Evolutionary conservation across 2,329 filamentous ascomycete genomes (phyloP), one percentile per base, ranked within the genome.

Genomic region (Calonectria pseudoturangicola): DNA sequence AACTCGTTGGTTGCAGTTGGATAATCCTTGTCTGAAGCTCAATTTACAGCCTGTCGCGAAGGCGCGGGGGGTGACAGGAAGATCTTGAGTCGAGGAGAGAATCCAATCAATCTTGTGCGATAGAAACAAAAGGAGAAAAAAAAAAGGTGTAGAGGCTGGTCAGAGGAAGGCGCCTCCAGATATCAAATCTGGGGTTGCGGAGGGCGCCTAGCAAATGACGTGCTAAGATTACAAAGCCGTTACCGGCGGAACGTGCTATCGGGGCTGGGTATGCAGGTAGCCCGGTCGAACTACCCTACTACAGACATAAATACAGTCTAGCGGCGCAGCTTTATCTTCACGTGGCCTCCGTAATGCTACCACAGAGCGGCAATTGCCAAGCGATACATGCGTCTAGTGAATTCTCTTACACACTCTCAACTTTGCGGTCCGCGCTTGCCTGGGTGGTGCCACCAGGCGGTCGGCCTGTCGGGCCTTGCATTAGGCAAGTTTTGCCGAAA

Each of bases 181-280:
- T 75, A 80, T 77, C 76, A 70, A 80, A 77, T 76, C 78, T 72
- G 75, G 78, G 77, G 78, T 79, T 77, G 73, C 76, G 70, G 75
- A 77, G 72, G 65, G 72, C 58, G 62, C 36, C 69, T 64, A 71
- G 73, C 77, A 79, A 80, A 80, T 80, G 79, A 77, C 79, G 79
- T 80, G 79, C 79, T 80, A 62, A 74, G 66, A 80, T 80, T 76
- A 80, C 76, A 71, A 77, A 80, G 79, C 74, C 77, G 79, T 76
- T 79, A 79, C 73, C 79, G 79, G 79, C 76, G 73, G 16, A 25
- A 10, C 64, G 71, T 71, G 54, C 62, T 76, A 75, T 79, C 76
- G 77, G 76, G 60, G 65, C 28, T 65, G 33, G 25, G 36, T 70
- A 62, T 70, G 62, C 48, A 68, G 12, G 13, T 66, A 62, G 47